These are phyloP conservation scores for Punctularia strigosozonata DNA, from an alignment of 768 basidiomycete species.

Conservation along the genomic window DNA sequence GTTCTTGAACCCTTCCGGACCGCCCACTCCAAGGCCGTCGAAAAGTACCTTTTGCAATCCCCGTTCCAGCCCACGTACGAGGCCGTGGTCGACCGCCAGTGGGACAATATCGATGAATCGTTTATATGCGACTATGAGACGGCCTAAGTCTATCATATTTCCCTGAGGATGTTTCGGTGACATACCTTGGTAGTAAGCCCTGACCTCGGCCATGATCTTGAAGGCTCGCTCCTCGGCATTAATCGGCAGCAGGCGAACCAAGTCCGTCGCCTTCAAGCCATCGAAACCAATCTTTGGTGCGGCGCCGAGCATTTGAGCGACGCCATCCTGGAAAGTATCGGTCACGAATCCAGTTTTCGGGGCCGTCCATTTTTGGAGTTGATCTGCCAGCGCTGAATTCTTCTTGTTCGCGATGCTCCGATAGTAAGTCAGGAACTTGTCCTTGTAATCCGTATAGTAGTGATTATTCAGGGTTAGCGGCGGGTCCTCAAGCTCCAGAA, in stretches of 20 bases:
- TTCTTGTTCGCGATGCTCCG: constrained; percentile 7
- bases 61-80: constrained; percentile 36
- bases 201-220: constrained; percentile 57
- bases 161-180: too few species aligned
- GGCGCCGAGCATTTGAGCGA: constrained; percentile 23
- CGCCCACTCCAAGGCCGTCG: constrained; percentile 35
- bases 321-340: constrained; percentile 6
- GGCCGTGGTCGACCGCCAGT: constrained; percentile 40
- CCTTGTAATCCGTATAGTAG: constrained; percentile 33
- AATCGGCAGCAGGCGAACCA: constrained; percentile 35
- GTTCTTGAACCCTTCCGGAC: constrained; percentile 27
- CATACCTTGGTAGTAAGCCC: constrained; percentile 67
- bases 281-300: constrained; percentile 26
- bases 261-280: constrained; percentile 26
- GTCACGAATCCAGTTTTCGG: background rate
- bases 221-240: constrained; percentile 47
- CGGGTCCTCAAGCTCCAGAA: constrained; percentile 33
- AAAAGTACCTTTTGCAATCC: constrained; percentile 30
- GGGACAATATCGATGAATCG: constrained; percentile 47
- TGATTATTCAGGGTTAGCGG: constrained; percentile 43
- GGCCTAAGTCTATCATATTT: too few species aligned
- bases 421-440: constrained; percentile 18
- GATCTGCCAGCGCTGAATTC: constrained; percentile 6
- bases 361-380: constrained; percentile 5
- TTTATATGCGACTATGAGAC: constrained; percentile 52